Conservation (phyloP, 768 basidiomycete genomes). For the Podaxis pistillaris region DNA sequence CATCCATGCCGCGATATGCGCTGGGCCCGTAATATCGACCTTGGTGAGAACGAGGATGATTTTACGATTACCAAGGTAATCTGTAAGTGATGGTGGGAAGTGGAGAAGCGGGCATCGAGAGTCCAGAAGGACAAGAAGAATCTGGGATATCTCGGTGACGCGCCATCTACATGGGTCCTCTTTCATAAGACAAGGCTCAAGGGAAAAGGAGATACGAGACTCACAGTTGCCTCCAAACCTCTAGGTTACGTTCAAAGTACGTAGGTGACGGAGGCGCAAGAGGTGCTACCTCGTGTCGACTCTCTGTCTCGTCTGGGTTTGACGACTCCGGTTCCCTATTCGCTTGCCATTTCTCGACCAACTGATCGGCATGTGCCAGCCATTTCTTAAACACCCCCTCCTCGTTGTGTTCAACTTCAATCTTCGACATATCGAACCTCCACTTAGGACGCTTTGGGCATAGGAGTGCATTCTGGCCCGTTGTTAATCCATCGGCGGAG, state of each 20-base stretch:
- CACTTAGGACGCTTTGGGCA: constrained; percentile 83
- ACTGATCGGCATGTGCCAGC: constrained; percentile 62
- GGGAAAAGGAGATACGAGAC: constrained; percentile 25
- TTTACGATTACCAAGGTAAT: constrained; percentile 54
- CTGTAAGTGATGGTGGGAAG: constrained; percentile 74
- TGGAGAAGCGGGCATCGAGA: constrained; percentile 88
- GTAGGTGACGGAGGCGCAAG: constrained; percentile 65
- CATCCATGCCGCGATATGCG: constrained; percentile 64
- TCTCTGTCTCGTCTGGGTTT: constrained; percentile 13
- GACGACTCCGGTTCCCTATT: constrained; percentile 16
- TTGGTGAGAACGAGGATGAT: constrained; percentile 84
- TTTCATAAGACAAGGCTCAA: constrained; percentile 14
- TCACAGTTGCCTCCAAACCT: constrained; percentile 93
- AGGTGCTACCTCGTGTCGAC: constrained; percentile 8
- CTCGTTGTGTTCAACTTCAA: constrained; percentile 88
- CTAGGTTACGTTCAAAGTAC: constrained; percentile 86
- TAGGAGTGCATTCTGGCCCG: constrained; percentile 26
- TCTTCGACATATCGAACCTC: constrained; percentile 83
- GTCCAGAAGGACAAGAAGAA: constrained; percentile 85
- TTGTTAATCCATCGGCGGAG: constrained; percentile 16
- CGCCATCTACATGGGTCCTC: constrained; percentile 66
- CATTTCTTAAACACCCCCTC: constrained; percentile 81
- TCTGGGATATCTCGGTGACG: constrained; percentile 87
- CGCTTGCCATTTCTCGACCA: constrained; percentile 52
- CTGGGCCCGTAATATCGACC: constrained; percentile 77